Evolutionary conservation across 176 grass and related monocot species (phyloP).

Genomic region (Triticum turgidum): DNA sequence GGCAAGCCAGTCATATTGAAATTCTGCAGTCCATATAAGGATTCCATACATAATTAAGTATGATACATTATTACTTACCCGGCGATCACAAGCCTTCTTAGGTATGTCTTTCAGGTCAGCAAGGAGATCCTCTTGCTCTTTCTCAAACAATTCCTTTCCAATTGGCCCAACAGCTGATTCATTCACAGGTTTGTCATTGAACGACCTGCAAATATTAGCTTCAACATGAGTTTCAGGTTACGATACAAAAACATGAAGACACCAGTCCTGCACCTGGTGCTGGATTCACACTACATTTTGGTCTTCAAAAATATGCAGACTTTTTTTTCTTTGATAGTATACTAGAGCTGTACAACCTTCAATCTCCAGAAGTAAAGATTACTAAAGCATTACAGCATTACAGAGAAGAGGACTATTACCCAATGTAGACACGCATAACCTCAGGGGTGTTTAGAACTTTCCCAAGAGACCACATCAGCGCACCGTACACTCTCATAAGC

Average conservation of each 20-base stretch:
- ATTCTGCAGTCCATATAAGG: neutral
- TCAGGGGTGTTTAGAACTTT: constrained; percentile 98
- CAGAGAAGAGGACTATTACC: constrained; percentile 40
- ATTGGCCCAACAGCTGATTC: constrained; percentile 69
- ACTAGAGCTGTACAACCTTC: neutral
- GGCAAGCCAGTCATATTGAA: neutral
- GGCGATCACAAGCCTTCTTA: constrained; percentile 87
- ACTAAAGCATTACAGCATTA: neutral
- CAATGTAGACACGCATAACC: constrained; percentile 89
- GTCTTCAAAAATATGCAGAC: neutral
- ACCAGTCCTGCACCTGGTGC: neutral
- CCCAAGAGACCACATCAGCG: constrained; percentile 93
- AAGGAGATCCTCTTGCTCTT: constrained; percentile 84
- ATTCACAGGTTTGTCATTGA: constrained; percentile 89
- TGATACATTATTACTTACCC: constrained; percentile 40
- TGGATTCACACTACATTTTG: neutral
- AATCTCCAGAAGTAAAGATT: neutral
- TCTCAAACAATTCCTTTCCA: constrained; percentile 93
- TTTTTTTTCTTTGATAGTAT: neutral
- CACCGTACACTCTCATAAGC: constrained; percentile 99
- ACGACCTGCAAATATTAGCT: constrained; percentile 55
- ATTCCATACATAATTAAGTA: neutral
- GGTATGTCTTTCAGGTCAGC: constrained; percentile 88
- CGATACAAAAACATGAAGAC: neutral
- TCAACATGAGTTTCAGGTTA: neutral